phyloP scores from a whole-genome alignment of 2,329 filamentous ascomycete genomes.

The Pyrenophora graminea region DNA sequence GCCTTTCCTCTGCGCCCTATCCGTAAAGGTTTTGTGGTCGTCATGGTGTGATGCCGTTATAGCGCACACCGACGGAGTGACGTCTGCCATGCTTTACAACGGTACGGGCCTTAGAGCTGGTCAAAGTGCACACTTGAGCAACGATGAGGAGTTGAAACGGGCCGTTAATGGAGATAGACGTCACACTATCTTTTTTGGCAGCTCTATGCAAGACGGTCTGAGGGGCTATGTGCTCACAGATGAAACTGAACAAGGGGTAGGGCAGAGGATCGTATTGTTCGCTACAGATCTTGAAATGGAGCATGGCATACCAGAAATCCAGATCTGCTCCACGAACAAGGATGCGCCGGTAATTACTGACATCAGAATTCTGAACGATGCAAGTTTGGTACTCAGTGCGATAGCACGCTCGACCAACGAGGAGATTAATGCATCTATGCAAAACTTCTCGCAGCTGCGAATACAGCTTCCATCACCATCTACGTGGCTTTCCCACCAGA shows the following conservation, averaged over 20 bases:
- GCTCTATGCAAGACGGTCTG: constrained; percentile 26
- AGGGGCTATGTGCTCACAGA: constrained; percentile 17
- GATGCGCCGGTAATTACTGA: background rate
- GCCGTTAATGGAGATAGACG: background rate
- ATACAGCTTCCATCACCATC: background rate
- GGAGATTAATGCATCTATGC: background rate
- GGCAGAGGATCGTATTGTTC: constrained; percentile 14
- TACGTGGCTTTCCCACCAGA: background rate
- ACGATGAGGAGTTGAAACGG: background rate
- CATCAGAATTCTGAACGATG: constrained; percentile 15
- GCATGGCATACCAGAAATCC: constrained; percentile 1
- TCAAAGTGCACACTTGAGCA: constrained; percentile 13
- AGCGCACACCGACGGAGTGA: background rate
- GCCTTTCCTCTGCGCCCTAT: no score
- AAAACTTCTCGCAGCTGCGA: background rate
- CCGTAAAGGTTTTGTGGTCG: constrained; percentile 31
- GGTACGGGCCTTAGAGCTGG: constrained; percentile 22
- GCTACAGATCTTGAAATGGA: constrained; percentile 12
- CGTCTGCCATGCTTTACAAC: constrained; percentile 22
- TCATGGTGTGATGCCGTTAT: constrained; percentile 41
- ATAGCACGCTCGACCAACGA: background rate
- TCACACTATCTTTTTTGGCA: constrained; percentile 25
- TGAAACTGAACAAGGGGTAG: background rate
- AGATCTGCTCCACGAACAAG: background rate
- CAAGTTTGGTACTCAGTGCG: constrained; percentile 2